Percentiles rank a stretch among this genome's conserved stretches.
Evolutionary conservation across 2,329 filamentous ascomycete species (phyloP).

Genomic region (Xylariaceae sp.): DNA sequence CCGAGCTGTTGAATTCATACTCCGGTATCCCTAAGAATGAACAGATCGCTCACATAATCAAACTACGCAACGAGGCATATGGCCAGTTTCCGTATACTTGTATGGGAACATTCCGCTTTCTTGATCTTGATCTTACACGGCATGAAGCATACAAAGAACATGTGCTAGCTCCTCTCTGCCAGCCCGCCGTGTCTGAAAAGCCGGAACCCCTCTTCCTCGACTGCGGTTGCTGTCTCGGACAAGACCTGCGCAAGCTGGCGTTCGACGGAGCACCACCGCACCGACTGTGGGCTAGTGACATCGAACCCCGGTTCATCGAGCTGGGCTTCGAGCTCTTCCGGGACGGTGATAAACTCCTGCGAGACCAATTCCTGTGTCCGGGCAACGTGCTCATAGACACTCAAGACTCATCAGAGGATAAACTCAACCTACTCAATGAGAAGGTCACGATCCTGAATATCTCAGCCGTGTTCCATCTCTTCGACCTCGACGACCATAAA

Average conservation of each 20-base stretch:
- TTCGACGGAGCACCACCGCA: conserved; percentile 43
- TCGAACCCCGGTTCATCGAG: conserved; percentile 47
- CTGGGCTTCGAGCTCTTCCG: conserved; percentile 51
- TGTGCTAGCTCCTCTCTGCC: conserved; percentile 42
- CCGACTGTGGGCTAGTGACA: conserved; percentile 45
- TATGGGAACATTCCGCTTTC: conserved; percentile 51
- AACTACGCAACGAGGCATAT: conserved; percentile 36
- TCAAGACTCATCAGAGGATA: conserved; percentile 36
- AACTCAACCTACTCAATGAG: conserved; percentile 43
- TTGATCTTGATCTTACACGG: conserved; percentile 48
- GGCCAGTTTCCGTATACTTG: conserved; percentile 48
- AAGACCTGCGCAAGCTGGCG: conserved; percentile 51
- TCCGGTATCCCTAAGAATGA: conserved; percentile 27
- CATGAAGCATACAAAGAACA: conserved; percentile 35
- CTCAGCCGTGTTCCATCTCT: conserved; percentile 48
- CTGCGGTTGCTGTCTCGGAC: conserved; percentile 51
- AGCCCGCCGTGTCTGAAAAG: conserved; percentile 34
- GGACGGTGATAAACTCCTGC: conserved; percentile 43
- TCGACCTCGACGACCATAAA: conserved; percentile 46
- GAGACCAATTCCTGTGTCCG: conserved; percentile 46
- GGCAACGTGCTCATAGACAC: conserved; percentile 37
- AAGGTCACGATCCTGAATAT: conserved; percentile 42
- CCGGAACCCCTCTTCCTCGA: conserved; percentile 46
- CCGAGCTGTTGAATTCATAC: conserved; percentile 32
- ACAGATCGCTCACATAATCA: conserved; percentile 35